phyloP scores from a whole-genome alignment of 2,329 filamentous ascomycete species.

The Fonsecaea nubica region DNA sequence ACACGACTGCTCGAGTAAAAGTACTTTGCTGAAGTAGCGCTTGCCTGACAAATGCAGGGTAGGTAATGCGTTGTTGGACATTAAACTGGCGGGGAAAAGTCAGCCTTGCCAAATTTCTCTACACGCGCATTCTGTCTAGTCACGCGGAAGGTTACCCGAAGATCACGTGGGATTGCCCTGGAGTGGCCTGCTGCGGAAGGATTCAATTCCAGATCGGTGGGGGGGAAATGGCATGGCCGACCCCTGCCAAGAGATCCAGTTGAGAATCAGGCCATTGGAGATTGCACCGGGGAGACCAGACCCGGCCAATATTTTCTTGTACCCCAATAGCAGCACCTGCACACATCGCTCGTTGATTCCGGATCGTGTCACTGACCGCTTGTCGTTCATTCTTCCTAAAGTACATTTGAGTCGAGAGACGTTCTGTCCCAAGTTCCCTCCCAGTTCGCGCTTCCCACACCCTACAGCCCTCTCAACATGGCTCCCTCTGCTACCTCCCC shows the following conservation, averaged over 20 bases:
- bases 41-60: constrained; percentile 11
- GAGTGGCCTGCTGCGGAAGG: constrained; percentile 12
- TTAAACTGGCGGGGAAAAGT: constrained; percentile 18
- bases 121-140: not conserved
- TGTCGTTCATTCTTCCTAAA: constrained; percentile 19
- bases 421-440: not conserved
- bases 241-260: constrained; percentile 17
- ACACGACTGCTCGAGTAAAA: not conserved
- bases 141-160: not conserved
- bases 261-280: constrained; percentile 6
- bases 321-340: not conserved
- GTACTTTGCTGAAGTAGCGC: not conserved
- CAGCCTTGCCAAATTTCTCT: constrained; percentile 4
- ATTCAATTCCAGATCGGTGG: constrained; percentile 1
- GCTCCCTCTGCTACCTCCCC: constrained; percentile 51
- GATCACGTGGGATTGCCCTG: not conserved
- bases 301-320: constrained; percentile 2
- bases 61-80: constrained; percentile 13
- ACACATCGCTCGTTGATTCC: constrained; percentile 19
- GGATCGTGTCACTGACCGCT: constrained; percentile 17
- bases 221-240: not conserved
- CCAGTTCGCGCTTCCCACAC: not conserved
- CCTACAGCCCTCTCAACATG: constrained; percentile 51
- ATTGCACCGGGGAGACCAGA: not conserved
- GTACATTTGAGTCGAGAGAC: not conserved